Base-by-base conservation (phyloP, 257 asterid species). In the Solanum medicagineum region DNA sequence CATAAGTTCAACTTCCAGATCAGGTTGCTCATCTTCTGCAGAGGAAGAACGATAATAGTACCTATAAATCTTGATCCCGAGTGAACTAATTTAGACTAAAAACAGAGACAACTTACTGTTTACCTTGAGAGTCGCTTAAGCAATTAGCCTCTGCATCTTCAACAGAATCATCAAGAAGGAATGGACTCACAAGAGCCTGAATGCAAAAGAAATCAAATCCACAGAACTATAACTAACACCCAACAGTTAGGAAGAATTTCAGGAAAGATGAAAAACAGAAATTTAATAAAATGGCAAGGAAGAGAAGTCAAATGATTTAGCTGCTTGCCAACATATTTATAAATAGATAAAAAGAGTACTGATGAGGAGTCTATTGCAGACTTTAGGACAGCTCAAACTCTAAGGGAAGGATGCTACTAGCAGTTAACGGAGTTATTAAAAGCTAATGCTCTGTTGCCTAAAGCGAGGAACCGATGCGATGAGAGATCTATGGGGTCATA, bases 101-200 rank as follows among this genome's bases (percentile, higher is more conserved):
- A 79, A 51, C 45, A 79, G 53, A 13, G 60, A 62, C 40, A 44
- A 75, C 26, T 19, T 29, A 8, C 86, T 71, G 81, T 69, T 87
- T 88, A 93, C 98, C 98, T 71, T 88, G 90, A 89, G 57, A 68
- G 85, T 89, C 93, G 26, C 77, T 49, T 74, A 84, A 86, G 90
- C 88, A 87, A 88, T 90, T 86, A 83, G 82, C 88, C 85, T 92
- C 94, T 68, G 81, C 89, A 83, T 92, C 93, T 70, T 92, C 95
- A 65, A 89, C 86, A 45, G 90, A 87, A 80, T 93, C 97, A 85
- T 95, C 97, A 80, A 93, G 88, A 59, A 97, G 94, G 88, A 94
- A 97, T 73, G 88, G 97, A 87, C 97, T 92, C 54, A 93, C 99
- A 89, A 95, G 98, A 89, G 98, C 96, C 99, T 97, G 81, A 54